A percentile compares a stretch with the other conserved stretches of the same genome.
phyloP scores from a whole-genome alignment of 2,329 filamentous ascomycete species.

The Rhytidhysteron rufulum region DNA sequence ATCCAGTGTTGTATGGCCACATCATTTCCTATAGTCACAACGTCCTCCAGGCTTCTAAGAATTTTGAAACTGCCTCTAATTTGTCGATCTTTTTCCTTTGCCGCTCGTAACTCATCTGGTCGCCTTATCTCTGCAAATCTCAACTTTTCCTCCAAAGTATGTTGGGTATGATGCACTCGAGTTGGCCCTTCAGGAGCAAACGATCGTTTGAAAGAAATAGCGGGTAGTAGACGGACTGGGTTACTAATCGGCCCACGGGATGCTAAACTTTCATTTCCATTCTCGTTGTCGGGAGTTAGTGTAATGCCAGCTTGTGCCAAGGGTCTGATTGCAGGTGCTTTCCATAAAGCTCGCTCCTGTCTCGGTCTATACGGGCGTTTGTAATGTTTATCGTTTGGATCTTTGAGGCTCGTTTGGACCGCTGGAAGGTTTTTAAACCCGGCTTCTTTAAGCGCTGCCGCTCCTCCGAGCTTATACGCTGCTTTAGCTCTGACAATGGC shows the following conservation, averaged over 20 bases:
- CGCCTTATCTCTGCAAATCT: slow-evolving; percentile 8
- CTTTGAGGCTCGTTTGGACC: slow-evolving; percentile 14
- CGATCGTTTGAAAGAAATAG: neutral
- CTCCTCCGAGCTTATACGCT: slow-evolving; percentile 64
- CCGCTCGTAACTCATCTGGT: slow-evolving; percentile 41
- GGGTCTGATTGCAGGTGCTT: neutral
- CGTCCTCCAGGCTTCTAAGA: slow-evolving; percentile 38
- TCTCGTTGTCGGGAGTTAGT: neutral
- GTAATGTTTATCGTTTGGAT: slow-evolving; percentile 20
- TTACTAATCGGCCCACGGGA: too few species aligned
- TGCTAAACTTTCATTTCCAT: neutral
- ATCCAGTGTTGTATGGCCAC: slow-evolving; percentile 55
- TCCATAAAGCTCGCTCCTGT: slow-evolving; percentile 15
- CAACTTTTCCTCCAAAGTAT: slow-evolving; percentile 18
- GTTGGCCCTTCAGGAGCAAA: neutral
- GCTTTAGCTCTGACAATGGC: slow-evolving; percentile 51
- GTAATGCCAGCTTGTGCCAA: neutral
- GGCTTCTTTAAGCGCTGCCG: slow-evolving; percentile 42
- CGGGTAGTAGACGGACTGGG: neutral
- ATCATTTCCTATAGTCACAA: slow-evolving; percentile 47
- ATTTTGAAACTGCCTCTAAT: slow-evolving; percentile 42
- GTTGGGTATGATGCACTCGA: neutral
- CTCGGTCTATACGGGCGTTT: slow-evolving; percentile 23
- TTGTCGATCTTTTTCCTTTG: slow-evolving; percentile 31
- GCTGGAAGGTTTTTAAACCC: slow-evolving; percentile 27